A percentile compares a stretch with the other conserved stretches of the same genome.
phyloP scores from a whole-genome alignment of 805 yeast species.

The Metschnikowia borealis region DNA sequence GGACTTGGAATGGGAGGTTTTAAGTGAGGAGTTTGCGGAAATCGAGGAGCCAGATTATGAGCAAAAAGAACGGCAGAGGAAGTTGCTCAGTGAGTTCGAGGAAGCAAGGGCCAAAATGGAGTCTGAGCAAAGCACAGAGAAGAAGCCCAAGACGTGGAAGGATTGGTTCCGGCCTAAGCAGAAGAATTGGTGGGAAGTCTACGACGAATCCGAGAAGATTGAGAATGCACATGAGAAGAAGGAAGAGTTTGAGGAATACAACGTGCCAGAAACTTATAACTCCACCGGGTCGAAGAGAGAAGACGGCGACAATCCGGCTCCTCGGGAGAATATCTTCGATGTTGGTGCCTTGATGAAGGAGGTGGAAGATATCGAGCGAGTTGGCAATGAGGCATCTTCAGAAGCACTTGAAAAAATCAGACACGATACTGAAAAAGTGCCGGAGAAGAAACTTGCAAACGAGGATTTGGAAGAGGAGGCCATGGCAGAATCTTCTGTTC shows the following conservation, averaged over 20 bases:
- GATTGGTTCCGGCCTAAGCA: constrained; percentile 46
- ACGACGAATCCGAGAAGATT: constrained; percentile 29
- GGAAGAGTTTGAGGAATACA: constrained; percentile 16
- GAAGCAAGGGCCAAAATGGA: constrained; percentile 69
- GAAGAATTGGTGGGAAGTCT: constrained; percentile 58
- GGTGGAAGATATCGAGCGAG: constrained; percentile 41
- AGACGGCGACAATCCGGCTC: constrained; percentile 2
- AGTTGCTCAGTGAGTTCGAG: constrained; percentile 79
- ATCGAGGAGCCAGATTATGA: constrained; percentile 96
- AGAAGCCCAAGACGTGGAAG: constrained; percentile 43
- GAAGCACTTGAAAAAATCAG: constrained; percentile 8
- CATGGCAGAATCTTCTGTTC: constrained; percentile 5
- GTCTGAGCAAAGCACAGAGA: constrained; percentile 33
- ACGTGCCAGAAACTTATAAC: constrained; percentile 7
- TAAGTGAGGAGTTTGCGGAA: constrained; percentile 89
- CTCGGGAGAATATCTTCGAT: constrained; percentile 37
- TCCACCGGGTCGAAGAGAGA: constrained; percentile 12
- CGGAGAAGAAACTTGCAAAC: constrained; percentile 4
- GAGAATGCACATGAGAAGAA: neutral
- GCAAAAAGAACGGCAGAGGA: constrained; percentile 74
- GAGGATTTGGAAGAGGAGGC: constrained; percentile 15
- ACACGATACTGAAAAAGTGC: constrained; percentile 3
- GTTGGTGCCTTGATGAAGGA: constrained; percentile 42
- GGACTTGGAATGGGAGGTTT: constrained; percentile 69
- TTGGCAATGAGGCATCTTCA: constrained; percentile 22